A percentile compares a stretch with the other conserved stretches of the same genome.
These are phyloP conservation scores for Patellifolia procumbens DNA, from an alignment of 179 eudicot genomes.

Conservation along the genomic window DNA sequence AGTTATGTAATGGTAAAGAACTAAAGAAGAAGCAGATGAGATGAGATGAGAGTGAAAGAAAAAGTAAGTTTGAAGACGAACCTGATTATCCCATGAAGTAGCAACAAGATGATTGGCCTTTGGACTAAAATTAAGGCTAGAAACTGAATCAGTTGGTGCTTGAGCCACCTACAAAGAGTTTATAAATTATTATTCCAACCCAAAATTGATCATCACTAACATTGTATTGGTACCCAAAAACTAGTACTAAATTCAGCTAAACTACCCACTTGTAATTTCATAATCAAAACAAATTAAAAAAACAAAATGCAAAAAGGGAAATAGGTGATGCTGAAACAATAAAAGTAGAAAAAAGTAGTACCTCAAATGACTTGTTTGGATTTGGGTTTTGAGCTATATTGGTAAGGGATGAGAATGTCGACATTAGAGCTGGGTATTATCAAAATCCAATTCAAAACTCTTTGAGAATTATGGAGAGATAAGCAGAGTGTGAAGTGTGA, in stretches of 20 bases:
- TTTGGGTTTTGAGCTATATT: constrained; percentile 40
- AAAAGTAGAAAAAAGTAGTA: neutral
- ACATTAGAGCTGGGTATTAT: constrained; percentile 35
- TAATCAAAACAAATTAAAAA: constrained; percentile 5
- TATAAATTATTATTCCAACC: too few species aligned
- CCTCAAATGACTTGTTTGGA: constrained; percentile 64
- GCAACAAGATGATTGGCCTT: constrained; percentile 81
- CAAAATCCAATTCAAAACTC: too few species aligned
- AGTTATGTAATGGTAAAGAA: too few species aligned
- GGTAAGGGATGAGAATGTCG: constrained; percentile 39
- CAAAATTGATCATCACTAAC: too few species aligned
- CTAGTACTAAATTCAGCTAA: too few species aligned
- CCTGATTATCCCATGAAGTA: constrained; percentile 98
- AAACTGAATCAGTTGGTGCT: constrained; percentile 73
- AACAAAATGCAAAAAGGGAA: too few species aligned
- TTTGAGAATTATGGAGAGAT: neutral
- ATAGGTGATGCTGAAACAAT: neutral
- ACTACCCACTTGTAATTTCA: constrained; percentile 51
- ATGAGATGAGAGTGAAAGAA: neutral
- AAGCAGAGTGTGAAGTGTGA: neutral
- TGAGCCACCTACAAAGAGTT: constrained; percentile 74
- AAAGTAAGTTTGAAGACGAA: constrained; percentile 20
- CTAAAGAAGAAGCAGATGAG: neutral
- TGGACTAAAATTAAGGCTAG: constrained; percentile 82
- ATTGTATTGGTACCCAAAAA: too few species aligned